Base-by-base conservation (phyloP, 805 yeast species). In the Jamesozyma piceae region DNA sequence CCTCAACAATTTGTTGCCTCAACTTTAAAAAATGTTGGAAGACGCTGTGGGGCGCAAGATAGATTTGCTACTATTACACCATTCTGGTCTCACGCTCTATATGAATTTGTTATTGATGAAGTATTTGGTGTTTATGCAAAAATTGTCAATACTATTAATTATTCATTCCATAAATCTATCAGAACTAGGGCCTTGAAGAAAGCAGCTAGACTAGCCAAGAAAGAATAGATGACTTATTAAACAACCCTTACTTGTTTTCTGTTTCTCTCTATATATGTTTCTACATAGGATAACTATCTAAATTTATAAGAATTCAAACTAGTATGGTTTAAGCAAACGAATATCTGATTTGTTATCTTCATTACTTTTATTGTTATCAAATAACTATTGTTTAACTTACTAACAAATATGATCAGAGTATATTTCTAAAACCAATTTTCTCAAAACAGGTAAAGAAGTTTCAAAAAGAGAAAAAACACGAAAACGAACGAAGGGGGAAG, bases 41-140 rank as follows among this genome's bases (percentile, higher is more conserved):
- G 85, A 58, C 77, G 95, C 52, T 77, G 80, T 38, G 98, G 98
- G 43, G 94, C 97, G 17, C 95, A 87, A 64, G 95, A 85, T 49
- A 77, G 95, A 55, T 86, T 62, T 54, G 94, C 79, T 28, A 87
- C 96, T 2, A 66, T 72, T 43, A 90, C 97, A 1, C 98, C 98
- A 28, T 92, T 72, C 72, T 88, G 95, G 86, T 65, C 87, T 2
- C 98, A 92, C 66, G 97, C 97, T 2, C 60, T 90, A 41, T 78
- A 89, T 80, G 95, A 89, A 62, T 89, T 84, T 73, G 69, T 69
- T 42, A 77, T 89, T 48, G 89, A 78, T 39, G 75, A 75, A 55
- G 74, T 87, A 10, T 80, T 88, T 38, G 97, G 98, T 22, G 87
- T 84, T 34, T 87, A 73, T 66, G 78, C 90, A 43, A 72, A 70